These are phyloP conservation scores for Nemania sp. DNA, from an alignment of 2,329 filamentous ascomycete species.

Conservation along the genomic window DNA sequence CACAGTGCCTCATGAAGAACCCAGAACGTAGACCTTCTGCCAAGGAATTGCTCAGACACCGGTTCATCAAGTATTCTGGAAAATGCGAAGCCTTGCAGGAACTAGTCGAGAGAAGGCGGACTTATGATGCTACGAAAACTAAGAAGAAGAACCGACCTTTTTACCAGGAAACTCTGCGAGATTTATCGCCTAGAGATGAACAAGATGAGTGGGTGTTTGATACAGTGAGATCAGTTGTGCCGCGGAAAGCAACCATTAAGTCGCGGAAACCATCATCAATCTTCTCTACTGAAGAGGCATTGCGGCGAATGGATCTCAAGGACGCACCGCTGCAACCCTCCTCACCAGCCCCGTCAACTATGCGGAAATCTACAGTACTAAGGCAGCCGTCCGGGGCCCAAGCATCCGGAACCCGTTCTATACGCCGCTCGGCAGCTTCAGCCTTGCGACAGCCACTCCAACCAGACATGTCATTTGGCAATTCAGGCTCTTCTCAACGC, in stretches of 20 bases:
- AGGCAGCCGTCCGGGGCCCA: constrained; percentile 50
- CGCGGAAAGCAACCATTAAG: constrained; percentile 57
- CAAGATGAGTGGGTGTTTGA: constrained; percentile 95
- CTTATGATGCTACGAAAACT: constrained; percentile 75
- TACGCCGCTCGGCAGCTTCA: constrained; percentile 42
- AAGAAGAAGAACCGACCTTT: constrained; percentile 74
- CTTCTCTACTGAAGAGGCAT: constrained; percentile 60
- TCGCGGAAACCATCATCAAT: constrained; percentile 61
- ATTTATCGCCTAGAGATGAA: constrained; percentile 66
- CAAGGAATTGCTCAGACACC: constrained; percentile 83
- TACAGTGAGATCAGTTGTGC: constrained; percentile 76
- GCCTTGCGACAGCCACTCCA: constrained; percentile 77
- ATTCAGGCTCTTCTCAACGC: constrained; percentile 86
- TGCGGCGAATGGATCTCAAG: constrained; percentile 63
- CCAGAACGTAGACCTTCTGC: constrained; percentile 82
- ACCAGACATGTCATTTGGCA: constrained; percentile 90
- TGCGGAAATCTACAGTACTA: constrained; percentile 62
- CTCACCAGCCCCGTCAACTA: constrained; percentile 57
- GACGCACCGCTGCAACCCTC: constrained; percentile 61
- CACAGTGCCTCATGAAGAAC: constrained; percentile 89
- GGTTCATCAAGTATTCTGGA: constrained; percentile 84
- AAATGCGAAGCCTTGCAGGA: constrained; percentile 88
- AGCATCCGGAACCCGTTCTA: constrained; percentile 45
- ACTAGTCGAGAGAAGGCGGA: constrained; percentile 78
- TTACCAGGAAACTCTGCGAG: constrained; percentile 89